These are phyloP conservation scores for Ogataea wickerhamii DNA, from an alignment of 805 yeast species.

Conservation along the genomic window DNA sequence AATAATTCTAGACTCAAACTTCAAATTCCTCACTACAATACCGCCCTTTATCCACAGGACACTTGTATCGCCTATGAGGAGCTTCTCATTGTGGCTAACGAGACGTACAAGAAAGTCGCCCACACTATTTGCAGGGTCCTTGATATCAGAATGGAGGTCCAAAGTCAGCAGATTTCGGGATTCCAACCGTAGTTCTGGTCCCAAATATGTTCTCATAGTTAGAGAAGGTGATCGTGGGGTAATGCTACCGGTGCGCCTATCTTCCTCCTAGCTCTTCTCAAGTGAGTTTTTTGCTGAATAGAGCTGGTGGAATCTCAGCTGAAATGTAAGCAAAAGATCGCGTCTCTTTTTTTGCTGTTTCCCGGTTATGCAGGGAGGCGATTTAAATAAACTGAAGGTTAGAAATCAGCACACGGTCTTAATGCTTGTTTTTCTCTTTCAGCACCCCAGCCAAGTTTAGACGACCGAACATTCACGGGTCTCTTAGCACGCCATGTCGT, in stretches of 20 bases:
- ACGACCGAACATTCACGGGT: no score
- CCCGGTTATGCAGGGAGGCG: background rate
- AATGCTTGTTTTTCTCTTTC: no score
- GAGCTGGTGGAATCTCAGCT: background rate
- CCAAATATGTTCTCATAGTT: slow-evolving; percentile 9
- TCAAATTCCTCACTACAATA: slow-evolving; percentile 44
- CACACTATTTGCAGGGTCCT: slow-evolving; percentile 12
- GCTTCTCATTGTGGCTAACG: slow-evolving; percentile 21
- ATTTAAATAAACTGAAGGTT: no score
- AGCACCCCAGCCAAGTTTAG: no score
- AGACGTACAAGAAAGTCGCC: slow-evolving; percentile 15
- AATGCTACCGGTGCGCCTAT: no score
- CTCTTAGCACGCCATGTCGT: slow-evolving; percentile 31
- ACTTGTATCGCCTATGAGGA: slow-evolving; percentile 30
- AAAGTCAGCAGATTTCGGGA: slow-evolving; percentile 16
- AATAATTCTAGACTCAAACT: slow-evolving; percentile 48
- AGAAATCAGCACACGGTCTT: no score
- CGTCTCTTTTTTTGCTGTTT: background rate
- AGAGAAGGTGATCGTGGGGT: no score
- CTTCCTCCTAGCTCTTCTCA: no score
- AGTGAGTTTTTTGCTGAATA: no score
- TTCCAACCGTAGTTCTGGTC: slow-evolving; percentile 15
- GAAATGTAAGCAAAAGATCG: slow-evolving; percentile 1
- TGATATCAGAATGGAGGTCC: slow-evolving; percentile 20
- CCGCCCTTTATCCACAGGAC: slow-evolving; percentile 52